Conservation (phyloP, 148 eudicot genomes). For the Bassia scoparia region DNA sequence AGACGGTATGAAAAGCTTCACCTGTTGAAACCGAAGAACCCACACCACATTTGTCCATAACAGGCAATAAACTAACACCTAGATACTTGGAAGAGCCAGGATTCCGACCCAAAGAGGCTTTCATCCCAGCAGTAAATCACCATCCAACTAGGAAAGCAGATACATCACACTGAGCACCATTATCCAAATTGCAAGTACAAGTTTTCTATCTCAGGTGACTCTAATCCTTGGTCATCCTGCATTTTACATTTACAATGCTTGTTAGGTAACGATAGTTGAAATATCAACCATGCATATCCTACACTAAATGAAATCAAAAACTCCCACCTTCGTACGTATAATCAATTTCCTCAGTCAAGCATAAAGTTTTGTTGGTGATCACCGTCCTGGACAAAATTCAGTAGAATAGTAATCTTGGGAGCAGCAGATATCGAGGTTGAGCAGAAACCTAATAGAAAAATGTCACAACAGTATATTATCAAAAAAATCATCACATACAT, state of each 20-base stretch:
- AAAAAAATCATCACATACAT: background rate
- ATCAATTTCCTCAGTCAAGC: constrained; percentile 87
- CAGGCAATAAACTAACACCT: constrained; percentile 65
- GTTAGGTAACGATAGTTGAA: constrained; percentile 1
- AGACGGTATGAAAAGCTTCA: constrained; percentile 17
- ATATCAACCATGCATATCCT: background rate
- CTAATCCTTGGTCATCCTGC: constrained; percentile 65
- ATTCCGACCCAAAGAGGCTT: constrained; percentile 36
- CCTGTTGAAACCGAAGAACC: constrained; percentile 91
- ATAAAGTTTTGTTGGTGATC: constrained; percentile 71
- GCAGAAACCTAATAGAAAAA: constrained; percentile 59
- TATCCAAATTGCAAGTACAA: constrained; percentile 88
- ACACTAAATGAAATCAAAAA: background rate
- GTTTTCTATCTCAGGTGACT: constrained; percentile 46
- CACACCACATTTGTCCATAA: constrained; percentile 89
- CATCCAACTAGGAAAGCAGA: constrained; percentile 93
- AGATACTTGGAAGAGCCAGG: constrained; percentile 36
- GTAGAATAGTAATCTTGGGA: constrained; percentile 92
- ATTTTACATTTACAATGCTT: constrained; percentile 21
- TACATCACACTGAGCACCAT: constrained; percentile 84
- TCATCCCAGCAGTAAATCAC: constrained; percentile 77
- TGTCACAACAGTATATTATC: background rate
- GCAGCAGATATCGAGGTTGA: constrained; percentile 98
- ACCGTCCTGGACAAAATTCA: constrained; percentile 74
- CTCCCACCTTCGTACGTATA: constrained; percentile 66